Conservation (phyloP, 768 basidiomycete genomes). For the Collybia nuda region DNA sequence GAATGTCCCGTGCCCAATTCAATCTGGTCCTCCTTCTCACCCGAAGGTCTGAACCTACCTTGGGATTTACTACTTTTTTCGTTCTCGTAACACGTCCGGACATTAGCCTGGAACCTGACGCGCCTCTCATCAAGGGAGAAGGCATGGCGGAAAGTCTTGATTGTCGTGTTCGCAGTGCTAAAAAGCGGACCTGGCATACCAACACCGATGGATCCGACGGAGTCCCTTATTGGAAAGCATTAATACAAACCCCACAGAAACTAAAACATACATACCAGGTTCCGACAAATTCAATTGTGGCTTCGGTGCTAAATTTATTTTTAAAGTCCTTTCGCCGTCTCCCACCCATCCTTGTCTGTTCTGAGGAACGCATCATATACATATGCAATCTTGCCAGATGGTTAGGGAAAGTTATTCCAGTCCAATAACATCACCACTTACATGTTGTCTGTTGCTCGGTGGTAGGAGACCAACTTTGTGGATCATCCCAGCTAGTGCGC, state of each 20-base stretch:
- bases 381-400: slow-evolving; percentile 30
- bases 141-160: slow-evolving; percentile 65
- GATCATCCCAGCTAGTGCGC: slow-evolving; percentile 48
- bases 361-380: slow-evolving; percentile 61
- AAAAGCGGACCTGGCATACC: slow-evolving; percentile 55
- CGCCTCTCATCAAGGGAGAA: slow-evolving; percentile 64
- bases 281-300: slow-evolving; percentile 59
- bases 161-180: slow-evolving; percentile 52
- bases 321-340: slow-evolving; percentile 55
- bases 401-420: too few species aligned
- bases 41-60: slow-evolving; percentile 16
- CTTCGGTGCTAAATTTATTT: slow-evolving; percentile 50
- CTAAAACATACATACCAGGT: slow-evolving; percentile 39
- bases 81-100: slow-evolving; percentile 41
- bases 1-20: not conserved
- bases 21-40: not conserved
- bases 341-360: slow-evolving; percentile 47
- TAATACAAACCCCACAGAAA: not conserved
- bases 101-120: slow-evolving; percentile 56
- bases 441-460: too few species aligned
- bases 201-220: slow-evolving; percentile 62
- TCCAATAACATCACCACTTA: too few species aligned
- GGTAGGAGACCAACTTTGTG: slow-evolving; percentile 50
- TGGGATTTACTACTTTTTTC: not conserved
- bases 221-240: slow-evolving; percentile 46